Evolutionary conservation across 2,329 filamentous ascomycete species (phyloP).

Genomic region (Proliferodiscus dingleyae): DNA sequence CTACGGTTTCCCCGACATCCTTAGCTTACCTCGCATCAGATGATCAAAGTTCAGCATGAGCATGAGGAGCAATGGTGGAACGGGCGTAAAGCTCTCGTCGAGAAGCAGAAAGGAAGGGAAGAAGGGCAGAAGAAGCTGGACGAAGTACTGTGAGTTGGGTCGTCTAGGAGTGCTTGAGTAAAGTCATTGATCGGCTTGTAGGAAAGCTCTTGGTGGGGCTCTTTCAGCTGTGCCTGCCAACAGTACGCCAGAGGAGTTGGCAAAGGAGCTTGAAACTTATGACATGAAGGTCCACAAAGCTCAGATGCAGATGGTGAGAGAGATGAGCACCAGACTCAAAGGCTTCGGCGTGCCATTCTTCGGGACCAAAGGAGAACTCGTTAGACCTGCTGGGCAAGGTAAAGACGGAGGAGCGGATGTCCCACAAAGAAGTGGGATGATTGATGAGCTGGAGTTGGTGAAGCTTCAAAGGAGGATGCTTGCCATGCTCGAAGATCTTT

Average conservation of each 20-base stretch:
- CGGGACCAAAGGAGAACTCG: conserved; percentile 41
- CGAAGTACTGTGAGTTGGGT: conserved; percentile 47
- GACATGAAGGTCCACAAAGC: conserved; percentile 60
- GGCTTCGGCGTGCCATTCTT: conserved; percentile 58
- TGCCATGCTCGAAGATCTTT: conserved; percentile 46
- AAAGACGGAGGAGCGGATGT: conserved; percentile 10
- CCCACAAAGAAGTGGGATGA: conserved; percentile 20
- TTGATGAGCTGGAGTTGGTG: conserved; percentile 39
- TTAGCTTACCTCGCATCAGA: conserved; percentile 30
- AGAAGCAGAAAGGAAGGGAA: conserved; percentile 45
- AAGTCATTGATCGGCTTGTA: conserved; percentile 22
- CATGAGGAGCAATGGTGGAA: conserved; percentile 59
- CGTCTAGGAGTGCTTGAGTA: neutral
- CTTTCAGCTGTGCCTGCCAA: conserved; percentile 28
- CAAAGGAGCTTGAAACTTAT: conserved; percentile 51
- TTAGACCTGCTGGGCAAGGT: conserved; percentile 33
- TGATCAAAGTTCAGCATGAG: conserved; percentile 58
- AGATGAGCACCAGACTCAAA: conserved; percentile 51
- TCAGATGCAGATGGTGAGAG: conserved; percentile 52
- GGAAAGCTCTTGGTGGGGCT: conserved; percentile 41
- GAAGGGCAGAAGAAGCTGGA: conserved; percentile 50
- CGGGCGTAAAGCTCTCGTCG: conserved; percentile 45
- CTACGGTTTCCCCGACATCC: conserved; percentile 2
- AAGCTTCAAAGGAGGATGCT: conserved; percentile 44
- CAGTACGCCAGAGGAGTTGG: conserved; percentile 37